A percentile compares a stretch with the other conserved stretches of the same genome.
These are phyloP conservation scores for Gnomoniopsis smithogilvyi DNA, from an alignment of 2,329 filamentous ascomycete species.

Conservation along the genomic window DNA sequence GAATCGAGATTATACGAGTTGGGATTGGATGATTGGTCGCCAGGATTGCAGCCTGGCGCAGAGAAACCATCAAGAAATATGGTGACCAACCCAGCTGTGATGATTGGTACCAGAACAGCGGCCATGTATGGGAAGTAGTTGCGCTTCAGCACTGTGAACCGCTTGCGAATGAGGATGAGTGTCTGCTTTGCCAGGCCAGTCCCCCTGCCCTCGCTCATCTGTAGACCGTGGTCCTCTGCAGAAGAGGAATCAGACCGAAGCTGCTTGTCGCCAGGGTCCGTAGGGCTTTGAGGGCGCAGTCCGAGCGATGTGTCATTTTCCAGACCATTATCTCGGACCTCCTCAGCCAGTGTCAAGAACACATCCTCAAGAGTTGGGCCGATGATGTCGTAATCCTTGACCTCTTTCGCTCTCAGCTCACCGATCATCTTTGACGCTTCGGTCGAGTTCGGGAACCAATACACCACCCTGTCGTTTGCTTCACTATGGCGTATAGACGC, in stretches of 20 bases:
- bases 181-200: conserved; percentile 49
- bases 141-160: conserved; percentile 70
- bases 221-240: conserved; percentile 2
- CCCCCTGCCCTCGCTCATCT: conserved; percentile 13
- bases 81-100: conserved; percentile 75
- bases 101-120: conserved; percentile 73
- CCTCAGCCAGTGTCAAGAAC: conserved; percentile 81
- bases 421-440: conserved; percentile 70
- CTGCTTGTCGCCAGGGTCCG: conserved; percentile 1
- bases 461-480: conserved; percentile 54
- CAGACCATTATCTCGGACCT: conserved; percentile 54
- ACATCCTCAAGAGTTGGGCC: conserved; percentile 92
- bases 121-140: conserved; percentile 75
- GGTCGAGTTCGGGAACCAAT: conserved; percentile 65
- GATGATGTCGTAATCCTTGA: conserved; percentile 79
- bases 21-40: conserved; percentile 30
- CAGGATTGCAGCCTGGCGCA: conserved; percentile 51
- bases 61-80: conserved; percentile 62
- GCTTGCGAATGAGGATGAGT: conserved; percentile 72
- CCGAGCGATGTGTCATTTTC: conserved; percentile 9
- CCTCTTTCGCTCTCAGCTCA: conserved; percentile 60
- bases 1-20: conserved; percentile 3
- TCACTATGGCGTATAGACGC: conserved; percentile 3
- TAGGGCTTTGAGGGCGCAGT: conserved; percentile 17
- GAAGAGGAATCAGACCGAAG: conserved; percentile 9